These are phyloP conservation scores for Fragosphaeria purpurea DNA, from an alignment of 2,329 filamentous ascomycete genomes.

Conservation along the genomic window DNA sequence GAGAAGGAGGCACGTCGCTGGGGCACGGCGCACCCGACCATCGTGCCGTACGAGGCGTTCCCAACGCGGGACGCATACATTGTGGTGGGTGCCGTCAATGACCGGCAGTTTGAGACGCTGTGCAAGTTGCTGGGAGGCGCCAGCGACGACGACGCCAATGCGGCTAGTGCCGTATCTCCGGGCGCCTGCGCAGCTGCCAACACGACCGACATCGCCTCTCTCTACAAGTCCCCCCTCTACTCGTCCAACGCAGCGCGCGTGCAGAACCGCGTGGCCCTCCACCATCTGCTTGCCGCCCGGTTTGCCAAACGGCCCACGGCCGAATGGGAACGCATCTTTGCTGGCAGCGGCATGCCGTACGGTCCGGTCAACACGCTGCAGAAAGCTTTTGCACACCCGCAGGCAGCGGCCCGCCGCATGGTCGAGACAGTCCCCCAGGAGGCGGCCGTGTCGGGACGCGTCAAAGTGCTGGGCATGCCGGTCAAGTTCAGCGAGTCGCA, in stretches of 20 bases:
- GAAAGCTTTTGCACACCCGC: slow-evolving; percentile 4
- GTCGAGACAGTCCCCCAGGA: background rate
- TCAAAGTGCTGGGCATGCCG: slow-evolving; percentile 3
- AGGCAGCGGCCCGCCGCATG: slow-evolving; percentile 5
- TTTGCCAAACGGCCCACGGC: background rate
- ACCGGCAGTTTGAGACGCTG: slow-evolving; percentile 3
- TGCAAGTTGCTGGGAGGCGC: background rate
- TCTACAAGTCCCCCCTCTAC: no score
- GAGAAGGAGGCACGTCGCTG: slow-evolving; percentile 7
- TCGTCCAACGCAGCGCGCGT: no score
- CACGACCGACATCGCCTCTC: no score
- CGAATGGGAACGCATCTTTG: slow-evolving; percentile 1
- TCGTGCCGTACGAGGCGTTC: background rate
- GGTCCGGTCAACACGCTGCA: slow-evolving; percentile 6
- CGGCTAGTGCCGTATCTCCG: no score
- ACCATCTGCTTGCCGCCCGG: background rate
- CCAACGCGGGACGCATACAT: background rate
- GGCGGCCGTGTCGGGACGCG: background rate
- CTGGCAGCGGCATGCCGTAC: slow-evolving; percentile 1
- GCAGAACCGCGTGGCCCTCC: background rate
- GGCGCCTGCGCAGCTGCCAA: no score
- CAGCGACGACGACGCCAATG: background rate
- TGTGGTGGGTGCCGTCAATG: slow-evolving; percentile 2
- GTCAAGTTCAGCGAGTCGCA: slow-evolving; percentile 8
- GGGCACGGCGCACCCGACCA: slow-evolving; percentile 2